Conservation (phyloP, 305 asterid genomes). For the Fraxinus angustifolia region DNA sequence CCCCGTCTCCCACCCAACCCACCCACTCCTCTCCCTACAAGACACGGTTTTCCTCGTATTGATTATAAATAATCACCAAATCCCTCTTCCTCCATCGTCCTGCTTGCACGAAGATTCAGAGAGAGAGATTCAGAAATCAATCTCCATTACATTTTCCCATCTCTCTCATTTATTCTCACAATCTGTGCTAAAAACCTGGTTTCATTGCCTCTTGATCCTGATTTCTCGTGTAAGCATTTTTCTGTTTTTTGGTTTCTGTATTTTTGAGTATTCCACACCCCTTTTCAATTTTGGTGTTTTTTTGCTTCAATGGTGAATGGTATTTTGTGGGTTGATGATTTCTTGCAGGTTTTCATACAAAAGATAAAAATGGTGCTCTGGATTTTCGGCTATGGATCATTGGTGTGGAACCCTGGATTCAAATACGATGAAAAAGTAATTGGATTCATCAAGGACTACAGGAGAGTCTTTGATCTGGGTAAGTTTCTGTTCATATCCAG, state of each 20-base stretch:
- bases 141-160: neutral
- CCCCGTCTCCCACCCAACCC: neutral
- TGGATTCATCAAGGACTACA: constrained; percentile 79
- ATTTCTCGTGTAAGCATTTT: constrained; percentile 9
- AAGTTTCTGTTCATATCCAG: neutral
- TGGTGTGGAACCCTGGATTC: constrained; percentile 98
- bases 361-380: constrained; percentile 72
- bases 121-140: constrained; percentile 10
- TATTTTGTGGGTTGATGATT: neutral
- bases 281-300: neutral
- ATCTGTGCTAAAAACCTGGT: constrained; percentile 6
- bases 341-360: constrained; percentile 21
- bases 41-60: constrained; percentile 13
- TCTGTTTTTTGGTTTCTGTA: neutral
- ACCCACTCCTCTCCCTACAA: neutral
- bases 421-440: constrained; percentile 71
- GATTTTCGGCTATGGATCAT: constrained; percentile 91
- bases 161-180: constrained; percentile 12
- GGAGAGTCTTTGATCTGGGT: constrained; percentile 91
- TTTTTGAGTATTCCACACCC: neutral
- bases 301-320: neutral
- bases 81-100: neutral
- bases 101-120: constrained; percentile 14
- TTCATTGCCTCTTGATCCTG: constrained; percentile 10
- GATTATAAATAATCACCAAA: constrained; percentile 20